Percentiles rank a stretch among this genome's conserved stretches.
These are phyloP conservation scores for Phaffia australis DNA, from an alignment of 768 basidiomycete species.

Conservation along the genomic window DNA sequence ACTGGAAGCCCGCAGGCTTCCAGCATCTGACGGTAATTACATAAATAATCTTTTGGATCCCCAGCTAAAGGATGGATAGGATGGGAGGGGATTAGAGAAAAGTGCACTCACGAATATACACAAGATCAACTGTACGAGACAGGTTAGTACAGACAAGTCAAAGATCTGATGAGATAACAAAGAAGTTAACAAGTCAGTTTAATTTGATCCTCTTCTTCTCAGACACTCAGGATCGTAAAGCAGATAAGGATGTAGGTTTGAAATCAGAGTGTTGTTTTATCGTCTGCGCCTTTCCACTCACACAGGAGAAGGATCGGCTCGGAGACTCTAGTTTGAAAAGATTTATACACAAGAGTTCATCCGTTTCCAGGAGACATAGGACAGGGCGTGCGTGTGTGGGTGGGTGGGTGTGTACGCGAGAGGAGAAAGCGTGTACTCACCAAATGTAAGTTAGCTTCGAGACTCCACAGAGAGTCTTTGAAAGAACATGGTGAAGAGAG, in stretches of 20 bases:
- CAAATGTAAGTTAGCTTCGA: background rate
- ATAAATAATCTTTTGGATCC: conserved; percentile 17
- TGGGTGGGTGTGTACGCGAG: background rate
- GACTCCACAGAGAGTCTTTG: background rate
- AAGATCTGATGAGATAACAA: background rate
- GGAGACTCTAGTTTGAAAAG: conserved; percentile 24
- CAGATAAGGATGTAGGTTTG: conserved; percentile 1
- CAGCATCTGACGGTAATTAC: conserved; percentile 22
- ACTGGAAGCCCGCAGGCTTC: conserved; percentile 1
- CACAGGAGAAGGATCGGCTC: conserved; percentile 23
- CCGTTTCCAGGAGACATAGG: background rate
- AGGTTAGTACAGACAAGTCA: background rate
- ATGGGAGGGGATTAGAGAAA: background rate
- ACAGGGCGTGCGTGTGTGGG: no score
- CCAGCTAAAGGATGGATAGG: background rate
- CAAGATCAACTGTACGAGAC: background rate
- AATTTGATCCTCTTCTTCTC: no score
- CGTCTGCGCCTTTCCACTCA: conserved; percentile 22
- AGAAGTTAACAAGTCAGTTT: background rate
- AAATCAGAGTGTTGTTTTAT: conserved; percentile 17
- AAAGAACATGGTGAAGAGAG: background rate
- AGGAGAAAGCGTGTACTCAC: background rate
- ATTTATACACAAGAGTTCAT: conserved; percentile 18
- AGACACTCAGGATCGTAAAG: background rate
- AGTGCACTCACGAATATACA: background rate